Evolutionary conservation across 768 basidiomycete species (phyloP).

Genomic region (Termitomyces bulborhizus): DNA sequence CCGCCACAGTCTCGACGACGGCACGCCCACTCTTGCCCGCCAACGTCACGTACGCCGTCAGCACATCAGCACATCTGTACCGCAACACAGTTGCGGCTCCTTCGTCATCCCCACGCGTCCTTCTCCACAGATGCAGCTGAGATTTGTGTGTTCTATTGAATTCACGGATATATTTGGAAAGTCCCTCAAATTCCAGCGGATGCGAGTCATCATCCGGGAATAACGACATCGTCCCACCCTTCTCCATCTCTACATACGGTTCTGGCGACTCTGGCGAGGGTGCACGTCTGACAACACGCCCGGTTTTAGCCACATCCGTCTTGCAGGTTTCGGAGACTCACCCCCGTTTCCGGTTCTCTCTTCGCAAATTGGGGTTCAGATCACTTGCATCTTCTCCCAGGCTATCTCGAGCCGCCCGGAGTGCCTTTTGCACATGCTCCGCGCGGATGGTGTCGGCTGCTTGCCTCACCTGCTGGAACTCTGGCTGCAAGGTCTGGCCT

Average conservation of each 20-base stretch:
- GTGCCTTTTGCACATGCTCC: conserved; percentile 51
- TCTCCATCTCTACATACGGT: conserved; percentile 41
- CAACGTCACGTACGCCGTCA: conserved; percentile 58
- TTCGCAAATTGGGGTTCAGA: conserved; percentile 36
- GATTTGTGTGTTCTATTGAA: conserved; percentile 43
- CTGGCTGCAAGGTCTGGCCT: conserved; percentile 22
- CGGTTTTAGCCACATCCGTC: conserved; percentile 6
- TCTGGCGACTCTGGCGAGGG: conserved; percentile 57
- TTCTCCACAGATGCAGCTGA: conserved; percentile 53
- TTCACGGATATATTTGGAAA: conserved; percentile 49
- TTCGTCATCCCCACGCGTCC: conserved; percentile 20
- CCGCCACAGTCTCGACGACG: conserved; percentile 56
- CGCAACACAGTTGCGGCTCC: conserved; percentile 41
- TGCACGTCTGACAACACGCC: conserved; percentile 30
- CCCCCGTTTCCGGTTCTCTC: conserved; percentile 54
- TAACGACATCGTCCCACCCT: conserved; percentile 27
- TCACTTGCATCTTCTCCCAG: conserved; percentile 45
- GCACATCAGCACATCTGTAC: conserved; percentile 57
- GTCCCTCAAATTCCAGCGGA: conserved; percentile 35
- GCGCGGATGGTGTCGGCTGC: conserved; percentile 43
- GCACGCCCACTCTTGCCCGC: conserved; percentile 30
- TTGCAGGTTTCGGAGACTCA: conserved; percentile 23
- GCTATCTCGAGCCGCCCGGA: conserved; percentile 49
- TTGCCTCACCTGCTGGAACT: conserved; percentile 42
- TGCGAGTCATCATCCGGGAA: conserved; percentile 38